Evolutionary conservation across 2,329 filamentous ascomycete species (phyloP), one percentile per base, ranked within the genome.

Genomic region (Colletotrichum sp.): DNA sequence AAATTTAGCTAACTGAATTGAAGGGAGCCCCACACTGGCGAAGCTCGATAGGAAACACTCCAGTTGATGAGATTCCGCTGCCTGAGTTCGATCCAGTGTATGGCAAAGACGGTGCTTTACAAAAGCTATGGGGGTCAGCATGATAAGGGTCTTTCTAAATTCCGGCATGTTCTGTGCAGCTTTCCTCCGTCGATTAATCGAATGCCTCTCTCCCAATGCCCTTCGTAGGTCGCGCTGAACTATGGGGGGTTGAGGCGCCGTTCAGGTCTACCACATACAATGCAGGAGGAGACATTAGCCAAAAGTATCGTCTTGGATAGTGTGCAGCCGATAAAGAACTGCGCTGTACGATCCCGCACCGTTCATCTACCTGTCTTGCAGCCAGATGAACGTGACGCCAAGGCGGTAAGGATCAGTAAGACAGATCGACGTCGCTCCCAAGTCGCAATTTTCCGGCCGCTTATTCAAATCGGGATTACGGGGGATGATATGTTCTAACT

Each of bases 261-360:
- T 3, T 21, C 44, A 21, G 2, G 18, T 1, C n/a, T n/a, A 21
- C 10, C 44, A 7, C 10, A 3, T 7, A 21, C n/a, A 52, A 21
- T 4, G n/a, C 2, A 52, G 10, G 3, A 4, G 10, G 18, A 49
- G 39, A n/a, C 39, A 9, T n/a, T n/a, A 12, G 39, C 0, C 39
- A n/a, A 10, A 6, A 1, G 0, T n/a, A n/a, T n/a, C 8, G 1
- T 44, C 39, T n/a, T 1, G 0, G 39, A 0, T 12, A n/a, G 9
- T 21, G 44, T 52, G n/a, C 44, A 49, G 1, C 1, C 6, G 44
- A 49, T 10, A 3, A 21, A 49, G 9, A 21, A 0, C 0, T 36
- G 0, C 34, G 15, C 15, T 36, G 15, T 8, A 36, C 15, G 1
- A 39, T 39, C 4, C 36, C 0, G 15, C 15, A 39, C 36, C 15